phyloP scores from a whole-genome alignment of 2,329 filamentous ascomycete species.

The Septoria linicola region DNA sequence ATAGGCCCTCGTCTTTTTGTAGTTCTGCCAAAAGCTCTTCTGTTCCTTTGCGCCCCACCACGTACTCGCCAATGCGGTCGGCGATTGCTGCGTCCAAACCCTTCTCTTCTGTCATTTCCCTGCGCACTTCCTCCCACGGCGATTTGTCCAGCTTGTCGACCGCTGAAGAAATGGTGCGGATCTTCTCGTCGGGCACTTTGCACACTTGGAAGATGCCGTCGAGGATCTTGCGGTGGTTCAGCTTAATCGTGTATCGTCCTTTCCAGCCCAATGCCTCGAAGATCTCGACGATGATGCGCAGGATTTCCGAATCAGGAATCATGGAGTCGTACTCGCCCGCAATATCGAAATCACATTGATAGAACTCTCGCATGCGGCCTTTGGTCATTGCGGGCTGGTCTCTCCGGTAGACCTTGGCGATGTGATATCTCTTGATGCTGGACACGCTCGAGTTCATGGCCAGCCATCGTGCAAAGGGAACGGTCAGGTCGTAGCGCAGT shows the following conservation, averaged over 20 bases:
- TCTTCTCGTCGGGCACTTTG: conserved; percentile 82
- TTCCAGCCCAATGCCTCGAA: conserved; percentile 77
- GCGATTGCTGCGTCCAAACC: conserved; percentile 73
- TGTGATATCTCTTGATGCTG: conserved; percentile 90
- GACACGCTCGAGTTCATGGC: conserved; percentile 84
- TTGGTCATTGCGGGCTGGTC: conserved; percentile 86
- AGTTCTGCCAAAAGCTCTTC: conserved; percentile 72
- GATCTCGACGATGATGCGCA: conserved; percentile 80
- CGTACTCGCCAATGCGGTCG: conserved; percentile 83
- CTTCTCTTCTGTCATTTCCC: conserved; percentile 93
- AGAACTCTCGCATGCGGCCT: conserved; percentile 92
- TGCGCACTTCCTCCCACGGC: conserved; percentile 83
- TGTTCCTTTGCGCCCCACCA: conserved; percentile 71
- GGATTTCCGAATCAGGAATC: conserved; percentile 87
- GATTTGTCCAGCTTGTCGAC: conserved; percentile 93
- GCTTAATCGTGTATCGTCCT: conserved; percentile 78
- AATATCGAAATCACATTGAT: conserved; percentile 97
- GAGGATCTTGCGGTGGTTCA: conserved; percentile 92
- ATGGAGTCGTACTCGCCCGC: conserved; percentile 84
- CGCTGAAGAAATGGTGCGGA: conserved; percentile 83
- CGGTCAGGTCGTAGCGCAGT: conserved; percentile 81
- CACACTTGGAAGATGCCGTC: conserved; percentile 91
- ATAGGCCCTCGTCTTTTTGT: conserved; percentile 64
- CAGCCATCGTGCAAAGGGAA: conserved; percentile 87
- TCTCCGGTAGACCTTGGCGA: conserved; percentile 84